Percentiles rank a stretch among this genome's conserved stretches.
phyloP scores from a whole-genome alignment of 108 stramenopile genomes.

The Cyclotella sp. region DNA sequence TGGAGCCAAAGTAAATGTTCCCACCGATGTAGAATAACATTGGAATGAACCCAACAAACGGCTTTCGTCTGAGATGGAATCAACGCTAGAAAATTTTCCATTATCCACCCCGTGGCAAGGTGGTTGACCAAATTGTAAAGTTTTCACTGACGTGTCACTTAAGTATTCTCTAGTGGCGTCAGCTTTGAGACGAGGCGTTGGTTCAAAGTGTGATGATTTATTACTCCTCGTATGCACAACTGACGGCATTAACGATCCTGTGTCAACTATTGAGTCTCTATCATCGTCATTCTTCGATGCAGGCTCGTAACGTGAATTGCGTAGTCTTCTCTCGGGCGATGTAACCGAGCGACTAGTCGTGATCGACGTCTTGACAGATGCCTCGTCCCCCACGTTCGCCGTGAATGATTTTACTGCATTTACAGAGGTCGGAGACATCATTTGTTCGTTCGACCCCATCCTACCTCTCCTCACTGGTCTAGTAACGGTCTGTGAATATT shows the following conservation, averaged over 20 bases:
- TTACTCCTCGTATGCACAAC: slow-evolving; percentile 5
- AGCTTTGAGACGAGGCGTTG: neutral
- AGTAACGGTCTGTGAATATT: neutral
- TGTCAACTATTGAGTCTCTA: neutral
- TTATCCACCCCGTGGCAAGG: neutral
- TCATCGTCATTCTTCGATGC: neutral
- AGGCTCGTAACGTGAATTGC: slow-evolving; percentile 18
- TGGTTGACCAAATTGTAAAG: neutral
- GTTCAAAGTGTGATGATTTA: neutral
- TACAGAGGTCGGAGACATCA: neutral
- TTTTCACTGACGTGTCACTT: neutral
- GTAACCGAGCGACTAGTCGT: slow-evolving; percentile 17
- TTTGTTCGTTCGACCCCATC: neutral
- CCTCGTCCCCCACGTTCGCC: neutral
- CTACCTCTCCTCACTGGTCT: neutral
- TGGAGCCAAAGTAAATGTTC: neutral
- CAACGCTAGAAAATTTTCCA: neutral
- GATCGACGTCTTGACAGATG: slow-evolving; percentile 11
- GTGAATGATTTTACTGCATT: slow-evolving; percentile 7
- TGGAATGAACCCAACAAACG: neutral
- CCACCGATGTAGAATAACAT: neutral
- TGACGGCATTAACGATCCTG: neutral
- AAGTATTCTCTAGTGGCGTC: neutral
- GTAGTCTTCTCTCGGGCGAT: neutral
- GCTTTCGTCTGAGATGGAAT: slow-evolving; percentile 8